These are phyloP conservation scores for Cyberlindnera subsufficiens DNA, from an alignment of 805 yeast genomes.

Conservation along the genomic window DNA sequence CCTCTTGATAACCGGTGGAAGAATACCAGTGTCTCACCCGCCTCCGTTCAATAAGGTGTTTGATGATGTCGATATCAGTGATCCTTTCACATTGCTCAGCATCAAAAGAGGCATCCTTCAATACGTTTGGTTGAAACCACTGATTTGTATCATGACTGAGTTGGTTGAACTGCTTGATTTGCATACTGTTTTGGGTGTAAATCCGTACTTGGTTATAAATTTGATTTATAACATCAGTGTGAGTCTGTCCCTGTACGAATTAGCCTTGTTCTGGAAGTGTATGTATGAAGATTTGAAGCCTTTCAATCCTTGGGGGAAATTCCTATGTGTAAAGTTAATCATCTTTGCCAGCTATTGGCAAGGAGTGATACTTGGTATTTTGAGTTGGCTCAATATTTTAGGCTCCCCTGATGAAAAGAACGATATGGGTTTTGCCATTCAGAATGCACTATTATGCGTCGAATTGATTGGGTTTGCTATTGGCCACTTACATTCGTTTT, in stretches of 20 bases:
- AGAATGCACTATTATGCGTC: conserved; percentile 72
- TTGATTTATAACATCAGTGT: conserved; percentile 75
- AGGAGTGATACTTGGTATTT: conserved; percentile 48
- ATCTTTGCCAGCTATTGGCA: conserved; percentile 99
- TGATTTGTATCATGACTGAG: conserved; percentile 55
- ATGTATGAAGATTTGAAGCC: conserved; percentile 70
- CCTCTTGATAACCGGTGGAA: conserved; percentile 62
- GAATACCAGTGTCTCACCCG: conserved; percentile 64
- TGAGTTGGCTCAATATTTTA: conserved; percentile 43
- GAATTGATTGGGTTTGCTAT: conserved; percentile 84
- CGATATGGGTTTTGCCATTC: conserved; percentile 53
- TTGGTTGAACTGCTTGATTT: conserved; percentile 41
- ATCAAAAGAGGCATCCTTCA: conserved; percentile 86
- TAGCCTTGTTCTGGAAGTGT: conserved; percentile 92
- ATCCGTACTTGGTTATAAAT: conserved; percentile 59
- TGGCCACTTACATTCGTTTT: conserved; percentile 85
- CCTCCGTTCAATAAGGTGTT: conserved; percentile 45
- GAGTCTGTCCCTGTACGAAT: conserved; percentile 71
- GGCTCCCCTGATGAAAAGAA: conserved; percentile 13
- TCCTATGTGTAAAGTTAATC: conserved; percentile 85
- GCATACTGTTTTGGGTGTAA: conserved; percentile 30
- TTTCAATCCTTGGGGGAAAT: conserved; percentile 88
- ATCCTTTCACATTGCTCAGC: conserved; percentile 69
- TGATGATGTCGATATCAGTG: conserved; percentile 70
- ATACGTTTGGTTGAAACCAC: conserved; percentile 91